Evolutionary conservation across 768 basidiomycete genomes (phyloP), one percentile per base, ranked within the genome.

Genomic region (Lentinula sp.): DNA sequence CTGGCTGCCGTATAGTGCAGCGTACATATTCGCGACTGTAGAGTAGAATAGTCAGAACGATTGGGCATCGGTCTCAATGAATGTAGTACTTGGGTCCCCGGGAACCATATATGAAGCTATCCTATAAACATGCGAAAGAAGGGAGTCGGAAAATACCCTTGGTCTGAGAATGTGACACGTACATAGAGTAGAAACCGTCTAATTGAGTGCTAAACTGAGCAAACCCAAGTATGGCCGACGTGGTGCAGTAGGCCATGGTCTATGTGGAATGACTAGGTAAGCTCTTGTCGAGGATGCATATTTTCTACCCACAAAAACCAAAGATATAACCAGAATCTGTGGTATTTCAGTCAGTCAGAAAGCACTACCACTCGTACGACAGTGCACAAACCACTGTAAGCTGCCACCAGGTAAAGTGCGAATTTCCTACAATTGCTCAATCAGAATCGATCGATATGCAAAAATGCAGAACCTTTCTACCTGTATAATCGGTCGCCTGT

Each of bases 1-100:
- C 48, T 75, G 67, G 20, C 68, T 68, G 45, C 76, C 79, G 60
- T 62, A 67, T 9, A 59, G 57, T 7, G 63, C 59, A 61, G 45
- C 28, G 50, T 62, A 69, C 71, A 74, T 72, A 67, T 73, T 79
- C 43, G 77, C 77, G 32, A 77, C 70, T 55, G 58, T 53, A 52
- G 72, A 71, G 23, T 74, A 74, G 8, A 59, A 51, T 57, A 53
- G 55, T 54, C 53, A 58, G 57, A 57, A 35, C 28, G 16, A 7
- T 35, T 35, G 23, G 13, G 32, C 20, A n/a, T 20, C 20, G 18
- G 28, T 28, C 28, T 28, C 28, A n/a, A 48, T 12, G 12, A 5
- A 39, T 9, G 3, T 59, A 59, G 16, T 59, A 59, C 57, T 50
- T 48, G 72, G 71, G 52, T 73, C 71, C 39, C 72, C 72, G 9